Percentiles rank a stretch among this genome's conserved stretches.
These are phyloP conservation scores for Bifiguratus adelaidae DNA, from an alignment of 192 early-diverging fungal genomes.

Conservation along the genomic window DNA sequence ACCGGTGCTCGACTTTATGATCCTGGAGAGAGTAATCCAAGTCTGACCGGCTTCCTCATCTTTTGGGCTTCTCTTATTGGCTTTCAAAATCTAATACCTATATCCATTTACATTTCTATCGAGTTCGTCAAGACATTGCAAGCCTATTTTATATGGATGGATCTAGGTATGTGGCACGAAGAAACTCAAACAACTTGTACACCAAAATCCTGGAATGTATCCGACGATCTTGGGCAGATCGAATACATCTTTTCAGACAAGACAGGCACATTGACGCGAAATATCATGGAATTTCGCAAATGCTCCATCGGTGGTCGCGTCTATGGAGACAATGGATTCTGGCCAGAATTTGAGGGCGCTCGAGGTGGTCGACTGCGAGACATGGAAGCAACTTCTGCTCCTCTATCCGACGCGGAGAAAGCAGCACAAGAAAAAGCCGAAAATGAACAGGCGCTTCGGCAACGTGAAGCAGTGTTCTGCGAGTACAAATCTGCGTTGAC, in stretches of 20 bases:
- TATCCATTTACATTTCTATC: constrained; percentile 89
- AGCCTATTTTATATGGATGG: constrained; percentile 85
- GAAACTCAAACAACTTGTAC: constrained; percentile 43
- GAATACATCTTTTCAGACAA: constrained; percentile 97
- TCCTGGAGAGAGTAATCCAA: too few relatives aligned
- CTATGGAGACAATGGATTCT: constrained; percentile 71
- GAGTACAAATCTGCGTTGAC: constrained; percentile 45
- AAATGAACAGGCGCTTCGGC: background rate
- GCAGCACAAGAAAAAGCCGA: constrained; percentile 10
- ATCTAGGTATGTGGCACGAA: constrained; percentile 79
- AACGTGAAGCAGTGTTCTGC: constrained; percentile 32
- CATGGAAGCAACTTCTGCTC: constrained; percentile 31
- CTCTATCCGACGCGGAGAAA: constrained; percentile 22
- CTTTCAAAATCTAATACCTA: constrained; percentile 94
- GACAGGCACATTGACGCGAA: constrained; percentile 92
- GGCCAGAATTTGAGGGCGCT: constrained; percentile 49
- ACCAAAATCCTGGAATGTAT: constrained; percentile 85
- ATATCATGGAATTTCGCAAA: constrained; percentile 95
- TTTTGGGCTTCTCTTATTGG: constrained; percentile 82
- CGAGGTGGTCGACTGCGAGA: constrained; percentile 28
- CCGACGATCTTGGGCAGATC: constrained; percentile 93
- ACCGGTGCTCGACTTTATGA: too few relatives aligned
- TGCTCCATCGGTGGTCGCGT: constrained; percentile 78
- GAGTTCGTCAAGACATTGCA: constrained; percentile 88
- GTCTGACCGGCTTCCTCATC: too few relatives aligned